Base-by-base conservation (phyloP, 148 eudicot species). In the Spergularia bocconei region DNA sequence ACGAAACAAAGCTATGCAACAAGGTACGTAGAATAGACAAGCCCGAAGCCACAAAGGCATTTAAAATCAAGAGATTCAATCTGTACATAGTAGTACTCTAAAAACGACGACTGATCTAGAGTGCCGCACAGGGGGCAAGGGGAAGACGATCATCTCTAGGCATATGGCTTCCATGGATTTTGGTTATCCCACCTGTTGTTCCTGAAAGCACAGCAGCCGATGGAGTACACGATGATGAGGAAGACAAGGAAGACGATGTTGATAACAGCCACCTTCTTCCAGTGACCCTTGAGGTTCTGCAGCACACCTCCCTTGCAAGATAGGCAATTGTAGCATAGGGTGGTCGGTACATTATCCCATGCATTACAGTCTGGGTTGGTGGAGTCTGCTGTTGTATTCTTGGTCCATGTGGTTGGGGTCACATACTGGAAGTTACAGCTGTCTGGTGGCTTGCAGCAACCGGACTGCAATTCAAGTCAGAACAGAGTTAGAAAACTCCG, bases 271-370 rank as follows among this genome's bases (percentile, higher is more conserved):
- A 91, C 89, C 79, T 71, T 95, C 85, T 91, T 95, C 99, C 99
- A 95, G 67, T 92, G 87, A 12, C 80, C 81, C 88, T 92, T 95
- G 39, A 95, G 77, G 85, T 90, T 90, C 67, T 92, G 94, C 39
- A 95, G 85, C 21, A 95, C 79, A 13, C 98, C 98, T 0, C 92
- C 98, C 72, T 95, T 92, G 90, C 98, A 95, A 2, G 98, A 84
- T 38, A 78, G 80, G 84, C 99, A 95, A 83, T 82, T 59, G 82
- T 73, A 92, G 86, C 99, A 95, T 59, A 95, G 83, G 13, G 11
- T 23, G 11, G 25, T 80, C 2, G 73, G 79, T 48, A 85, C 83
- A 23, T 86, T 92, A 79, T 63, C 85, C 99, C 99, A 92, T 5
- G 70, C 39, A 36, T 13, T 2, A 69, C 97, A 95, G 77, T 95